Conservation (phyloP, 805 yeast species). For the Nakazawaea holstii region DNA sequence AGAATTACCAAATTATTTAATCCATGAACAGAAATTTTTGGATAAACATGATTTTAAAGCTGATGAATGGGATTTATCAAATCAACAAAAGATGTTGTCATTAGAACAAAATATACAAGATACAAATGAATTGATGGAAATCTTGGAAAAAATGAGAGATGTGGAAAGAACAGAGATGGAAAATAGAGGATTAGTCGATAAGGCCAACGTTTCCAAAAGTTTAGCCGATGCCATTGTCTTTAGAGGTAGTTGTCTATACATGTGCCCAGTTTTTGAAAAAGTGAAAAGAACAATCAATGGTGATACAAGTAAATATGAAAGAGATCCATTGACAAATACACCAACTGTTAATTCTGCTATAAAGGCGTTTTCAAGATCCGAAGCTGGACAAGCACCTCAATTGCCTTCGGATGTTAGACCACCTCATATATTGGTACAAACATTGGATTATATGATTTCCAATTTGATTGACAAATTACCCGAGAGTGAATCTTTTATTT, state of each 20-base stretch:
- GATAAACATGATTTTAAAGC: conserved; percentile 29
- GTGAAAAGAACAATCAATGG: conserved; percentile 83
- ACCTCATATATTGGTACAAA: conserved; percentile 62
- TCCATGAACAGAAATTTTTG: conserved; percentile 26
- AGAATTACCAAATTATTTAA: conserved; percentile 24
- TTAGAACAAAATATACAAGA: conserved; percentile 48
- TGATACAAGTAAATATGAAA: conserved; percentile 76
- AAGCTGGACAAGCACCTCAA: conserved; percentile 98
- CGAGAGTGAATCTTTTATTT: conserved; percentile 80
- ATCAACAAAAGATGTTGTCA: conserved; percentile 55
- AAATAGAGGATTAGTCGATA: conserved; percentile 74
- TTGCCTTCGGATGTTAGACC: conserved; percentile 97
- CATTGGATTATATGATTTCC: conserved; percentile 69
- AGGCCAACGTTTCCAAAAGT: conserved; percentile 74
- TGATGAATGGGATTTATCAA: conserved; percentile 67
- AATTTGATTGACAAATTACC: conserved; percentile 65
- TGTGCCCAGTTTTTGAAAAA: conserved; percentile 95
- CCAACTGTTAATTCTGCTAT: conserved; percentile 62
- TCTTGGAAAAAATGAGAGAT: conserved; percentile 68
- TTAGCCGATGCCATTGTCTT: conserved; percentile 85
- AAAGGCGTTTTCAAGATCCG: conserved; percentile 93
- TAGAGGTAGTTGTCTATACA: conserved; percentile 82
- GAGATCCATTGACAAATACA: conserved; percentile 51
- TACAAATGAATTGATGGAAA: conserved; percentile 68
- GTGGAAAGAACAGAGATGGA: conserved; percentile 78